Percentiles rank a stretch among this genome's conserved stretches.
Evolutionary conservation across 345 rosid species (phyloP).

Genomic region (Syzygium aromaticum): DNA sequence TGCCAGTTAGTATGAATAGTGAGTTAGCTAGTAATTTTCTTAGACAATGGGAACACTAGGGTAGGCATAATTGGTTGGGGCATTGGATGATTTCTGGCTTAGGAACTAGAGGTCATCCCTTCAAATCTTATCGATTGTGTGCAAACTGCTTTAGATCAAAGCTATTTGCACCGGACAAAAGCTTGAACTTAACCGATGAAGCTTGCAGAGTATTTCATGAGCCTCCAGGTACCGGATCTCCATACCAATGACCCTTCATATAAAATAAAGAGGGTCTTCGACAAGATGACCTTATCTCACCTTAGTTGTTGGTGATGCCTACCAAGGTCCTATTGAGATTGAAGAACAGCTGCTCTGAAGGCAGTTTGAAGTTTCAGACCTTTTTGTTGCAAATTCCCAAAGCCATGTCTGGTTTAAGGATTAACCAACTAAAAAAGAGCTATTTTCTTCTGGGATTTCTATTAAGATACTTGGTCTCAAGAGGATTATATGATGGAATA

Average conservation of each 20-base stretch:
- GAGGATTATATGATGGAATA: background rate
- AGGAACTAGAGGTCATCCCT: background rate
- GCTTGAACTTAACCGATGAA: background rate
- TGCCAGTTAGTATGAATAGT: background rate
- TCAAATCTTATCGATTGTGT: background rate
- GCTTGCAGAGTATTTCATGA: too few species aligned
- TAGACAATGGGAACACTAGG: background rate
- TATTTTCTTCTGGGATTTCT: background rate
- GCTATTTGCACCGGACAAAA: background rate
- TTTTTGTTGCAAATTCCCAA: too few species aligned
- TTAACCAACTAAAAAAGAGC: background rate
- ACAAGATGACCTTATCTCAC: too few species aligned
- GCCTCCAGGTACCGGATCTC: too few species aligned
- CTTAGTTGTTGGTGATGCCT: background rate
- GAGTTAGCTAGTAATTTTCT: background rate
- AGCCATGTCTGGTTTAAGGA: background rate
- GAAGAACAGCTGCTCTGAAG: too few species aligned
- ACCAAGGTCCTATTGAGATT: too few species aligned
- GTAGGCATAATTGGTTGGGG: too few species aligned
- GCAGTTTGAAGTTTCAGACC: too few species aligned
- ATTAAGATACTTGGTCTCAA: background rate
- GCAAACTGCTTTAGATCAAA: background rate
- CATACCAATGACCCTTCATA: background rate
- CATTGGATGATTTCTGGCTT: background rate
- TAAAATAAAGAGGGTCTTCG: too few species aligned